These are phyloP conservation scores for Beta corolliflora DNA, from an alignment of 179 eudicot genomes.

Conservation along the genomic window DNA sequence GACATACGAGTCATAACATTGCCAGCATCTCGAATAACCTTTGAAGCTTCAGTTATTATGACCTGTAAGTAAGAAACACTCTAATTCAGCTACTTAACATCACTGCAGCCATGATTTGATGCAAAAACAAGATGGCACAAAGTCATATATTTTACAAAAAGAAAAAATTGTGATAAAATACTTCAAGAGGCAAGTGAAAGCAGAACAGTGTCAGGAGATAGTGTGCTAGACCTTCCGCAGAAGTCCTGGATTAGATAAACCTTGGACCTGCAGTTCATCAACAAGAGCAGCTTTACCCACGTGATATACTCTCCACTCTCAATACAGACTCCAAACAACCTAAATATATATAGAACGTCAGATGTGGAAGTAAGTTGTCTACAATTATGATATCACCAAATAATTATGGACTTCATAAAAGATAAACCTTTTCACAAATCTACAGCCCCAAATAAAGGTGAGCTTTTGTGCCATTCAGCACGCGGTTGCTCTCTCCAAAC, in stretches of 20 bases:
- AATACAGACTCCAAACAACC: conserved; percentile 78
- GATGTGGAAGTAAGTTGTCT: conserved; percentile 13
- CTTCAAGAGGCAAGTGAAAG: neutral
- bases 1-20: conserved; percentile 38
- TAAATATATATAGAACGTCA: conserved; percentile 26
- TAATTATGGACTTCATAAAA: neutral
- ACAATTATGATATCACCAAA: neutral
- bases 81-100: conserved; percentile 5
- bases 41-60: conserved; percentile 73
- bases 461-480: neutral
- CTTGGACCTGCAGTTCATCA: conserved; percentile 81
- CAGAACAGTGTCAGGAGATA: neutral
- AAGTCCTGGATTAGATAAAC: conserved; percentile 61
- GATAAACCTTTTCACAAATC: neutral
- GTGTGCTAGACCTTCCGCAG: conserved; percentile 60
- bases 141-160: neutral
- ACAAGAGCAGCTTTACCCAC: conserved; percentile 79
- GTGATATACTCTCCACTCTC: conserved; percentile 73
- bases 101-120: neutral
- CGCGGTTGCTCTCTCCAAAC: neutral
- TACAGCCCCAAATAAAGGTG: neutral
- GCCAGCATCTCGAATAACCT: conserved; percentile 55
- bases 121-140: neutral
- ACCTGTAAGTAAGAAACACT: conserved; percentile 38
- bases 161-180: neutral